These are phyloP conservation scores for Hirschfeldia incana DNA, from an alignment of 345 rosid species.

Conservation along the genomic window DNA sequence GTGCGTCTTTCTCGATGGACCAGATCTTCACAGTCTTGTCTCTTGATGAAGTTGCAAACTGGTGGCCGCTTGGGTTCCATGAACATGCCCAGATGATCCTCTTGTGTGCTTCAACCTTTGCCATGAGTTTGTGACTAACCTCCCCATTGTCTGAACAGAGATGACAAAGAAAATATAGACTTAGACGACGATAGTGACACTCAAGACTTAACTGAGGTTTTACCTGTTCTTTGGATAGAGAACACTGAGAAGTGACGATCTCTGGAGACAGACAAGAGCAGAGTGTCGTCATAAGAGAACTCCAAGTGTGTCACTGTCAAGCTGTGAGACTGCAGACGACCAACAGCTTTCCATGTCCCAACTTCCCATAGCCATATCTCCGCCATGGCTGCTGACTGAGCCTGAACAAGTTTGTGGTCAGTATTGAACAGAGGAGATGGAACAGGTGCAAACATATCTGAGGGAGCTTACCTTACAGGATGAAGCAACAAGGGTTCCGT, in stretches of 20 bases:
- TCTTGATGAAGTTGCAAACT: constrained; percentile 90
- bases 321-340: constrained; percentile 84
- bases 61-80: constrained; percentile 90
- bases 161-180: neutral
- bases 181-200: neutral
- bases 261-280: constrained; percentile 88
- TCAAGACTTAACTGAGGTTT: neutral
- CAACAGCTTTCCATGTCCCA: constrained; percentile 92
- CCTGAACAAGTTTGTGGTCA: constrained; percentile 51
- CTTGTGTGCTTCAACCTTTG: constrained; percentile 85
- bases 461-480: constrained; percentile 76
- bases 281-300: constrained; percentile 71
- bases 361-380: constrained; percentile 96
- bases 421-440: neutral
- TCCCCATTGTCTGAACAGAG: constrained; percentile 44
- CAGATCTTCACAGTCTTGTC: constrained; percentile 94
- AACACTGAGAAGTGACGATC: constrained; percentile 91
- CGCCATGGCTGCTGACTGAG: constrained; percentile 75
- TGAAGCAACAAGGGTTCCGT: constrained; percentile 83
- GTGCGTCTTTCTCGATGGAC: constrained; percentile 52
- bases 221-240: constrained; percentile 67
- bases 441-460: neutral
- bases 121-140: constrained; percentile 55
- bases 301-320: constrained; percentile 92
- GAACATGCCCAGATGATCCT: constrained; percentile 98